Evolutionary conservation across 345 rosid species (phyloP), one percentile per base, ranked within the genome.

Genomic region (Corchorus capsularis): DNA sequence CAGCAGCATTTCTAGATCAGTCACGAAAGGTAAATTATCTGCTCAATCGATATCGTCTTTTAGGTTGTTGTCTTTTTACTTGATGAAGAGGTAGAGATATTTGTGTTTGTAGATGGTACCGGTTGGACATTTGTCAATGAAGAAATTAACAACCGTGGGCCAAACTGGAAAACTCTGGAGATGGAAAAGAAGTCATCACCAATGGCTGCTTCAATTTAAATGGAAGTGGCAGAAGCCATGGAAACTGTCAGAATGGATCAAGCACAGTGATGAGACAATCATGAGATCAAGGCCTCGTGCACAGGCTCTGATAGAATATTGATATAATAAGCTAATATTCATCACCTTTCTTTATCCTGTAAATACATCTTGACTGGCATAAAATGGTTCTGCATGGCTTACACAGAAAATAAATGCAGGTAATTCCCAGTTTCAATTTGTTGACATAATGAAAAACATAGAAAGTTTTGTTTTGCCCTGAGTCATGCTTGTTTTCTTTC

Each of bases 221-320:
- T 92, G 92, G 92, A 92, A 92, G 83, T 92, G 97, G 94, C 97
- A 92, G 80, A 92, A 92, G 79, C 97, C 97, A 57, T 92, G 97
- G 97, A 89, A 85, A 84, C 87, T 92, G 71, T 92, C 97, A 39
- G 97, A 90, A 86, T 85, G 83, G 89, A 88, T 92, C 52, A 90
- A 89, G 80, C 92, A 89, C 81, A 90, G 88, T 75, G 97, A 90
- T 70, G 92, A 86, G 78, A 88, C 88, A 56, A 81, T 86, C 71
- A 81, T 84, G 78, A 80, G 80, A 78, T 81, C 89, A 64, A 87
- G 85, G 87, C 82, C 87, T 71, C 91, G 86, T 13, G 46, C 76
- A 52, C 89, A 74, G 63, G 74, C 81, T 71, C 77, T 79, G 45
- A 39, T 74, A 54, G 80, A 79, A 78, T 27, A 27, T 37, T 79